phyloP scores from a whole-genome alignment of 768 basidiomycete species.

The Hysterangium stoloniferum region DNA sequence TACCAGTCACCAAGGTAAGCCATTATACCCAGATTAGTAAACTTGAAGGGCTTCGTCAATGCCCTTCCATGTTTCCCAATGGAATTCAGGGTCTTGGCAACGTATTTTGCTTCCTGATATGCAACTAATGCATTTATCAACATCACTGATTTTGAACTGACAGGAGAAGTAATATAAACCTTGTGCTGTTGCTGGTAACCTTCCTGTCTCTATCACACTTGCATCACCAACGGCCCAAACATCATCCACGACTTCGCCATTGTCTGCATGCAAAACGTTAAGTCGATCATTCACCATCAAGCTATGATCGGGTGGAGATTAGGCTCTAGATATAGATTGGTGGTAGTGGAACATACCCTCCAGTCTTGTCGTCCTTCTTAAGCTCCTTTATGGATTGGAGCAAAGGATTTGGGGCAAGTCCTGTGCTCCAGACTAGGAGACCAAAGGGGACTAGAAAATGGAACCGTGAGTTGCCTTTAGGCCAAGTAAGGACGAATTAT shows the following conservation, averaged over 20 bases:
- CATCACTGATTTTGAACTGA: constrained; percentile 10
- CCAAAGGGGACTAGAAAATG: constrained; percentile 59
- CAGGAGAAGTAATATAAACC: constrained; percentile 29
- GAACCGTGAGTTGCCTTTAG: constrained; percentile 9
- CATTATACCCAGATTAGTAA: constrained; percentile 65
- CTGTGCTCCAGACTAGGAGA: constrained; percentile 83
- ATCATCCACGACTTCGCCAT: constrained; percentile 50
- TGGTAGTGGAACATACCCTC: constrained; percentile 31
- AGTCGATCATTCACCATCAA: constrained; percentile 49
- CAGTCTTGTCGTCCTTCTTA: constrained; percentile 52
- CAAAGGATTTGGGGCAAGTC: constrained; percentile 75
- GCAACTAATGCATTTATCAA: constrained; percentile 42
- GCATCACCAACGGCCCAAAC: constrained; percentile 84
- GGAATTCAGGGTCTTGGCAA: constrained; percentile 59
- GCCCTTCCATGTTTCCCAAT: constrained; percentile 34
- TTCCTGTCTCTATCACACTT: constrained; percentile 41
- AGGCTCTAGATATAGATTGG: background rate
- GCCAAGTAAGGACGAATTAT: background rate
- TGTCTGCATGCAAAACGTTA: constrained; percentile 46
- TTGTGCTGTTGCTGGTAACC: constrained; percentile 81
- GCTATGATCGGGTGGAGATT: constrained; percentile 19
- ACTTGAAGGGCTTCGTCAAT: constrained; percentile 50
- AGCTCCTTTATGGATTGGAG: constrained; percentile 52
- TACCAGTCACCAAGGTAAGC: constrained; percentile 77
- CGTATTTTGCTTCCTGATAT: constrained; percentile 65